Base-by-base conservation (phyloP, 345 rosid species). In the Bruguiera gymnorhiza region DNA sequence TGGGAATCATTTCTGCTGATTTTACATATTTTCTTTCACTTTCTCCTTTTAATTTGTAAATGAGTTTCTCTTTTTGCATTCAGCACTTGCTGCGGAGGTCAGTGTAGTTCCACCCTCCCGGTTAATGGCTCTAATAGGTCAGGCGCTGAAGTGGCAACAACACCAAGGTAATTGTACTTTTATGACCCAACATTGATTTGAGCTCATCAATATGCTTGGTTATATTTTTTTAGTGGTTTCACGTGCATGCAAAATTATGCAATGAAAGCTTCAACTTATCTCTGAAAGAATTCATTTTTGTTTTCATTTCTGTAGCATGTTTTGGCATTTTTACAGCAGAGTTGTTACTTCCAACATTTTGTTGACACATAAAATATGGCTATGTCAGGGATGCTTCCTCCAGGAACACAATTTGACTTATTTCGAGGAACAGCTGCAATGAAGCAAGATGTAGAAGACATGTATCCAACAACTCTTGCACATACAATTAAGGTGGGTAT, bases 131-230 rank as follows among this genome's bases (percentile, higher is more conserved):
- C 81, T 96, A 77, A 84, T 90, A 69, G 98, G 98, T 54, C 99
- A 96, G 83, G 96, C 98, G 72, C 77, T 92, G 71, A 96, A 96
- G 78, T 96, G 99, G 99, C 98, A 96, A 83, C 99, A 92, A 73
- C 97, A 92, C 78, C 99, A 92, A 90, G 99, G 99, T 95, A 61
- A 61, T 23, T 58, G 71, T 78, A 21, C 20, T 55, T 48, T 53
- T 50, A 60, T 53, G 2, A 30, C 31, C 60, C 50, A 11, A 24
- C 31, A 4, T 37, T 15, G 18, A 43, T 43, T 43, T 13, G 18
- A 13, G 4, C 50, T 13, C 18, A 13, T 11, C 50, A 15, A 13
- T 43, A 15, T 43, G 16, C 50, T 43, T 43, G 50, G 50, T 13
- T 43, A 43, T 15, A 43, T 43, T 55, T 16, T 4, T 27, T 75